A percentile compares a stretch with the other conserved stretches of the same genome.
Conservation (phyloP, 345 rosid species). For the Cardamine resedifolia region DNA sequence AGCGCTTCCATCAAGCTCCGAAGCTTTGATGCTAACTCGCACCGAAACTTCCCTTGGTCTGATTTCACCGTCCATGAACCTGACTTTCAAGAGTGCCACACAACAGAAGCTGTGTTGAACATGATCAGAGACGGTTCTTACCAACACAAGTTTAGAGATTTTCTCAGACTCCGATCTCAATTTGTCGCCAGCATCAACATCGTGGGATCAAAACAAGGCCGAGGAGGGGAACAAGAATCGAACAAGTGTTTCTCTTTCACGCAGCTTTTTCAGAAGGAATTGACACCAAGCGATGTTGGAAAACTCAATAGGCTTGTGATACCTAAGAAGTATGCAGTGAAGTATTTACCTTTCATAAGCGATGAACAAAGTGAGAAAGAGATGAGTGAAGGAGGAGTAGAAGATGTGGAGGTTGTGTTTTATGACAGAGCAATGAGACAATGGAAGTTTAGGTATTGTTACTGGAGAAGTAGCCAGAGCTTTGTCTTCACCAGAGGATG, state of each 20-base stretch:
- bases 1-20: conserved; percentile 59
- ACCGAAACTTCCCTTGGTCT: conserved; percentile 61
- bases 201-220: conserved; percentile 20
- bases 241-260: conserved; percentile 28
- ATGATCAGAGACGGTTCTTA: conserved; percentile 77
- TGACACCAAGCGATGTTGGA: conserved; percentile 90
- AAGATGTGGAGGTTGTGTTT: conserved; percentile 52
- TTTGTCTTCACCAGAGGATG: conserved; percentile 90
- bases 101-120: conserved; percentile 46
- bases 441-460: conserved; percentile 87
- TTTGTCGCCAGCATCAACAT: conserved; percentile 4
- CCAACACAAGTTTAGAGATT: conserved; percentile 49
- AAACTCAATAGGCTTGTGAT: conserved; percentile 84
- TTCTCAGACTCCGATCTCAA: conserved; percentile 32
- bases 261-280: conserved; percentile 63
- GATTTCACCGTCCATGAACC: conserved; percentile 48
- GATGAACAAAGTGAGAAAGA: conserved; percentile 24
- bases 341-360: conserved; percentile 50
- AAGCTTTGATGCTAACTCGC: conserved; percentile 41
- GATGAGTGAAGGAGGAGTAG: not conserved
- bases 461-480: conserved; percentile 90
- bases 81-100: conserved; percentile 42
- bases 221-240: conserved; percentile 14
- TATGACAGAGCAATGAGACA: conserved; percentile 60
- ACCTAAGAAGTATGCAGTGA: conserved; percentile 67